These are phyloP conservation scores for Phlyctochytrium bullatum DNA, from an alignment of 192 early-diverging fungal species.

Conservation along the genomic window DNA sequence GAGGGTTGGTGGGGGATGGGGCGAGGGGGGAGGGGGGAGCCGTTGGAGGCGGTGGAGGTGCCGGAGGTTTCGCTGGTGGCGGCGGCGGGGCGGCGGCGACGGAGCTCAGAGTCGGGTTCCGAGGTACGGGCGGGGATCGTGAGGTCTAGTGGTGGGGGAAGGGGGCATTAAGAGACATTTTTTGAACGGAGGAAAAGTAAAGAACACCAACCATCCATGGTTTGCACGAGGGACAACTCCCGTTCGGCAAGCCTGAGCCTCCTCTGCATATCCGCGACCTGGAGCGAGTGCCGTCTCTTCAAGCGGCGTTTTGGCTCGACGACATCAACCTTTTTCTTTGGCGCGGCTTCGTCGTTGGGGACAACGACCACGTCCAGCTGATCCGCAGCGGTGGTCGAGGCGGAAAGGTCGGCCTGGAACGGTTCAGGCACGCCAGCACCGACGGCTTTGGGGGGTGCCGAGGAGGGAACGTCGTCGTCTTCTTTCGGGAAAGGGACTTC, in stretches of 20 bases:
- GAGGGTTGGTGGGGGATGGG: neutral
- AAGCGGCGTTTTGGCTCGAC: neutral
- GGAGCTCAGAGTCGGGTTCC: neutral
- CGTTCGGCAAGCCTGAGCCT: constrained; percentile 14
- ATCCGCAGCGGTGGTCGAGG: neutral
- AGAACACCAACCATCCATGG: neutral
- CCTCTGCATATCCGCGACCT: constrained; percentile 32
- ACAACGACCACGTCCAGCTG: neutral
- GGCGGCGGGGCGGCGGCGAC: neutral
- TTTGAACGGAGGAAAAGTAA: too few relatives aligned
- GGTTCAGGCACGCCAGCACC: too few relatives aligned
- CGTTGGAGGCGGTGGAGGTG: neutral
- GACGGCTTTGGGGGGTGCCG: too few relatives aligned
- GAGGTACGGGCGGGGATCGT: neutral
- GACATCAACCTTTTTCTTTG: neutral
- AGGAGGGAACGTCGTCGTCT: neutral
- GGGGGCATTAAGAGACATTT: neutral
- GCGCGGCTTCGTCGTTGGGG: neutral
- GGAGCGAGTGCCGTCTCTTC: constrained; percentile 19
- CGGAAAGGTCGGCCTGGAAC: neutral
- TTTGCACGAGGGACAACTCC: neutral
- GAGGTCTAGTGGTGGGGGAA: neutral
- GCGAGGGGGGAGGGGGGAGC: neutral
- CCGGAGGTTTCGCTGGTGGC: neutral
- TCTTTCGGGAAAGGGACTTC: constrained; percentile 26